phyloP scores from a whole-genome alignment of 345 rosid genomes.

The Geranium rotundifolium region DNA sequence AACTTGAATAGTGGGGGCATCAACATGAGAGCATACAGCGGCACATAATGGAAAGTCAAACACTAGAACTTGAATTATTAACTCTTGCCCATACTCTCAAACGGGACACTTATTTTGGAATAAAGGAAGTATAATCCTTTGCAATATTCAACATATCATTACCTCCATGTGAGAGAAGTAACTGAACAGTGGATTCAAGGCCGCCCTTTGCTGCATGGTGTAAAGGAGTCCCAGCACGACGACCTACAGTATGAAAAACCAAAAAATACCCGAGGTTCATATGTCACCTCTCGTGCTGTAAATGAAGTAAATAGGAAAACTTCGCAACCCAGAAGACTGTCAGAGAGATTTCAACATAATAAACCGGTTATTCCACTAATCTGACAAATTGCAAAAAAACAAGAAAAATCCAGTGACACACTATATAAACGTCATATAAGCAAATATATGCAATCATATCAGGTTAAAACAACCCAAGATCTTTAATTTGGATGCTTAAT shows the following conservation, averaged over 20 bases:
- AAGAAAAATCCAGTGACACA: too few relatives aligned
- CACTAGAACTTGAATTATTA: too few relatives aligned
- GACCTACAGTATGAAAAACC: constrained; percentile 28
- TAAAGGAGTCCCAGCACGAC: constrained; percentile 81
- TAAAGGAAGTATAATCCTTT: not conserved
- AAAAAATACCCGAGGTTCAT: not conserved
- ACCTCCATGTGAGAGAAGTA: constrained; percentile 79
- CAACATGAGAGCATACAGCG: too few relatives aligned
- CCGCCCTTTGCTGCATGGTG: constrained; percentile 99
- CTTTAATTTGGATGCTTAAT: too few relatives aligned
- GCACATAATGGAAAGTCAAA: too few relatives aligned
- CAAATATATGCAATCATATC: too few relatives aligned
- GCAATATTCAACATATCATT: constrained; percentile 8
- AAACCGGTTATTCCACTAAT: too few relatives aligned
- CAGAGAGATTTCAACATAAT: not conserved
- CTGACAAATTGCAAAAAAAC: too few relatives aligned
- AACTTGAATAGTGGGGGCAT: too few relatives aligned
- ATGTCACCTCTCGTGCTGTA: too few relatives aligned
- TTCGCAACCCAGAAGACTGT: not conserved
- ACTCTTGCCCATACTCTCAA: not conserved
- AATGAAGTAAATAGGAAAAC: not conserved
- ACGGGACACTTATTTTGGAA: not conserved
- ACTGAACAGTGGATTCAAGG: constrained; percentile 56
- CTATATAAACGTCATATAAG: too few relatives aligned
- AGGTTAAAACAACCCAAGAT: too few relatives aligned